Evolutionary conservation across 768 basidiomycete genomes (phyloP).

Genomic region (Leccinellum rugosiceps): DNA sequence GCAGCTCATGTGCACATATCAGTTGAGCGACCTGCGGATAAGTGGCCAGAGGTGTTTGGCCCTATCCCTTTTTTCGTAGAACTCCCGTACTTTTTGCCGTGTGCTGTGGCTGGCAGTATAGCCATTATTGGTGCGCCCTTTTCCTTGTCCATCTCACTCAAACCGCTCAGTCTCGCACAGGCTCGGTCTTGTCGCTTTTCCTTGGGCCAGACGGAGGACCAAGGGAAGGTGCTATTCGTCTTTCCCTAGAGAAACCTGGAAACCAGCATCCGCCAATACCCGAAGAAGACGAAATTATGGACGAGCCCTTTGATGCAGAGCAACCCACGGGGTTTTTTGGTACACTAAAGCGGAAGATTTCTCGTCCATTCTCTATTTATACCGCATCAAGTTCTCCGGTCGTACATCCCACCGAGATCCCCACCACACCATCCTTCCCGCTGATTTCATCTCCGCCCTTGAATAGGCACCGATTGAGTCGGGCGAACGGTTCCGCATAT

Average conservation of each 20-base stretch:
- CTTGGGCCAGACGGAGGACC: conserved; percentile 90
- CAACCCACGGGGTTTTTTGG: conserved; percentile 35
- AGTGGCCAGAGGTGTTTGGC: conserved; percentile 79
- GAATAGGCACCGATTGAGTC: conserved; percentile 50
- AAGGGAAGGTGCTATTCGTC: conserved; percentile 77
- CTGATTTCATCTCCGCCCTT: conserved; percentile 40
- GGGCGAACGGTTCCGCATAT: conserved; percentile 74
- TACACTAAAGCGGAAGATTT: conserved; percentile 47
- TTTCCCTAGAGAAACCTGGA: conserved; percentile 70
- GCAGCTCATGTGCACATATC: conserved; percentile 12
- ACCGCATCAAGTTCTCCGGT: conserved; percentile 53
- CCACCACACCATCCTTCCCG: conserved; percentile 42
- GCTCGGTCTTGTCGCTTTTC: conserved; percentile 86
- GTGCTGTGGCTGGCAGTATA: conserved; percentile 69
- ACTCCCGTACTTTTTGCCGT: conserved; percentile 92
- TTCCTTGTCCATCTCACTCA: neutral
- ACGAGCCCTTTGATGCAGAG: conserved; percentile 45
- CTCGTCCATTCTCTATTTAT: conserved; percentile 55
- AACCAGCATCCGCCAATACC: conserved; percentile 49
- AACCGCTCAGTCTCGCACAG: conserved; percentile 35
- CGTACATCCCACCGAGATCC: conserved; percentile 29
- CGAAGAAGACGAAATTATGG: conserved; percentile 59
- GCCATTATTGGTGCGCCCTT: conserved; percentile 58
- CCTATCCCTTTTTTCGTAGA: conserved; percentile 61
- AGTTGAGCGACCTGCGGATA: conserved; percentile 83